Conservation (phyloP, 2,329 filamentous ascomycete genomes). For the Fusarium secorum region DNA sequence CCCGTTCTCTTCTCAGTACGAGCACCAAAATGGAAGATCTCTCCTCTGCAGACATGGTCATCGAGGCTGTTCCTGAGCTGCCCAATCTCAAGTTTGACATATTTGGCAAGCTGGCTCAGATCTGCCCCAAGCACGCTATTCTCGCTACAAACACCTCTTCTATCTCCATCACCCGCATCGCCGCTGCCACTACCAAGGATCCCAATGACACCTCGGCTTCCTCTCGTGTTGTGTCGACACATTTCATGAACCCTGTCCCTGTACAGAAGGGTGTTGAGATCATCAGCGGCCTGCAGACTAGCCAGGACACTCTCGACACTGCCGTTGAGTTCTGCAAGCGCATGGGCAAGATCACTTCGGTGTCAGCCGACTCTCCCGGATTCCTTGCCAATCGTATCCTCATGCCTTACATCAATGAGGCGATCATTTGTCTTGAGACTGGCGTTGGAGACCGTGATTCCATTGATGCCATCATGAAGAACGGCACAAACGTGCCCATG, state of each 20-base stretch:
- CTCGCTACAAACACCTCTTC: slow-evolving; percentile 98
- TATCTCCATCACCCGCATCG: slow-evolving; percentile 96
- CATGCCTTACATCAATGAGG: slow-evolving; percentile 99
- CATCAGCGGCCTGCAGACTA: slow-evolving; percentile 93
- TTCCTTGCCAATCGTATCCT: slow-evolving; percentile 97
- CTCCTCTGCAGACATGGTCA: slow-evolving; percentile 90
- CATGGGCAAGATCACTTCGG: slow-evolving; percentile 92
- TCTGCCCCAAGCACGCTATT: slow-evolving; percentile 85
- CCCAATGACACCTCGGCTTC: slow-evolving; percentile 81
- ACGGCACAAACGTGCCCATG: slow-evolving; percentile 98
- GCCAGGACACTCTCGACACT: slow-evolving; percentile 78
- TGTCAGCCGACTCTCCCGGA: slow-evolving; percentile 88
- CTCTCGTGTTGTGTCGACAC: slow-evolving; percentile 90
- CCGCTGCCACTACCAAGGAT: slow-evolving; percentile 81
- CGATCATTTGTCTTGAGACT: slow-evolving; percentile 93
- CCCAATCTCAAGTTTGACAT: slow-evolving; percentile 86
- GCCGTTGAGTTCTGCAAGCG: slow-evolving; percentile 85
- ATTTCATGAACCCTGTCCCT: slow-evolving; percentile 99
- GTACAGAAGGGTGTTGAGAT: slow-evolving; percentile 98
- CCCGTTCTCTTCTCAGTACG: slow-evolving; percentile 72
- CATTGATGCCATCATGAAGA: slow-evolving; percentile 99
- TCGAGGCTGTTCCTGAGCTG: slow-evolving; percentile 96
- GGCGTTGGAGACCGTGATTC: slow-evolving; percentile 87
- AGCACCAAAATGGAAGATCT: slow-evolving; percentile 80
- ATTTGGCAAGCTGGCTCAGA: slow-evolving; percentile 81